A percentile compares a stretch with the other conserved stretches of the same genome.
Conservation (phyloP, 2,329 filamentous ascomycete genomes). For the Talaromyces amestolkiae region DNA sequence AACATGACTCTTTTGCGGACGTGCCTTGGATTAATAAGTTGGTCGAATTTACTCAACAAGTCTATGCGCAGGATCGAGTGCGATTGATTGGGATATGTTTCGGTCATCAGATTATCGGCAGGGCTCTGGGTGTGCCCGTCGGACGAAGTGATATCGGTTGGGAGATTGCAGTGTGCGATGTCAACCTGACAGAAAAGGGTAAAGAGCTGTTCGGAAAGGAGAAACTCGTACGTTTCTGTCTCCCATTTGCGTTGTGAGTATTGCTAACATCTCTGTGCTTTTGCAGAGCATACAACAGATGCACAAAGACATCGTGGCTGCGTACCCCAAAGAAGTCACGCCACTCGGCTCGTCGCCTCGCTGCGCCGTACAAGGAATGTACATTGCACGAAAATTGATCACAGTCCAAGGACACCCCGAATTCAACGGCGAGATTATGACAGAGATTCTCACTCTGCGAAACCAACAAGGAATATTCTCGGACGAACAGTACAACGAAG, state of each 20-base stretch:
- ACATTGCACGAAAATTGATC: constrained; percentile 63
- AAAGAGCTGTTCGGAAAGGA: constrained; percentile 69
- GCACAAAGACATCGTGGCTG: constrained; percentile 74
- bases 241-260: neutral
- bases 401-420: constrained; percentile 86
- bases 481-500: constrained; percentile 67
- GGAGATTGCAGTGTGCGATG: constrained; percentile 74
- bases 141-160: constrained; percentile 67
- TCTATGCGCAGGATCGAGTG: constrained; percentile 62
- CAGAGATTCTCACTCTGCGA: constrained; percentile 10
- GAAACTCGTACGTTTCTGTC: constrained; percentile 50
- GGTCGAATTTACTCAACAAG: constrained; percentile 63
- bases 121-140: constrained; percentile 68
- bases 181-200: constrained; percentile 67
- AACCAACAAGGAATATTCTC: constrained; percentile 54
- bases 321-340: constrained; percentile 61
- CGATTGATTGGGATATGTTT: constrained; percentile 80
- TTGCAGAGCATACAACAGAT: constrained; percentile 68
- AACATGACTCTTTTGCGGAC: constrained; percentile 70
- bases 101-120: constrained; percentile 79
- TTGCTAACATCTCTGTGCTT: neutral
- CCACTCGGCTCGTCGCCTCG: constrained; percentile 62
- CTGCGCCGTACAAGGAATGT: constrained; percentile 79
- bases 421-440: constrained; percentile 52
- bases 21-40: constrained; percentile 74